phyloP scores from a whole-genome alignment of 1,284 basidiomycete species.

The Vanrija sp. region DNA sequence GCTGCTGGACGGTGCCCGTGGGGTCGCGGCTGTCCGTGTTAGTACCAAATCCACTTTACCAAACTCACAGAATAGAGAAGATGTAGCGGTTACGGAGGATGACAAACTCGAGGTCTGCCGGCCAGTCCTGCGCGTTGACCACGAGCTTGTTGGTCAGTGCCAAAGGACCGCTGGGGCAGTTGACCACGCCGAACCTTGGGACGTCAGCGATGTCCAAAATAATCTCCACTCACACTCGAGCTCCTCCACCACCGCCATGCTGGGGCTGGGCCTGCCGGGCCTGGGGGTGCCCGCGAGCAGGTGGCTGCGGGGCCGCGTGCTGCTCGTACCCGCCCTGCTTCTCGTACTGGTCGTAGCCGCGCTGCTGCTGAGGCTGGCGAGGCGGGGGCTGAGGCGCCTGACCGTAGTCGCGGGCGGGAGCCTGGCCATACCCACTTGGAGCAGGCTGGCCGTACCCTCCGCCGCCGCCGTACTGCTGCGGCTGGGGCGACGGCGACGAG shows the following conservation, averaged over 20 bases:
- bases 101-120: slow-evolving; percentile 62
- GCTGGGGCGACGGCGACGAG: too few species aligned
- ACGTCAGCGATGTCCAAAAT: not conserved
- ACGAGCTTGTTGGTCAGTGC: slow-evolving; percentile 79
- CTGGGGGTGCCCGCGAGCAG: slow-evolving; percentile 6
- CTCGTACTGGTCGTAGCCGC: slow-evolving; percentile 7
- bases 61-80: slow-evolving; percentile 57
- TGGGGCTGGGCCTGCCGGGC: slow-evolving; percentile 5
- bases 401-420: not conserved
- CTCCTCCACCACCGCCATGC: slow-evolving; percentile 15
- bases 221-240: slow-evolving; percentile 33
- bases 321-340: slow-evolving; percentile 12
- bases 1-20: slow-evolving; percentile 61
- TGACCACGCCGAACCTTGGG: slow-evolving; percentile 45
- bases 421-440: not conserved
- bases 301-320: not conserved
- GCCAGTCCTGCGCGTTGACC: slow-evolving; percentile 71
- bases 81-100: slow-evolving; percentile 66
- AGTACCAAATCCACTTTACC: not conserved
- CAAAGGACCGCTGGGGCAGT: slow-evolving; percentile 53
- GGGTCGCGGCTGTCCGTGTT: slow-evolving; percentile 57
- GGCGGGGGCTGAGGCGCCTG: not conserved
- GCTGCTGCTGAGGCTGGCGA: slow-evolving; percentile 2
- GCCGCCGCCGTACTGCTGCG: not conserved
- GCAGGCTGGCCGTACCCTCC: slow-evolving; percentile 3